A percentile compares a stretch with the other conserved stretches of the same genome.
These are phyloP conservation scores for Ophiosphaerella herpotricha DNA, from an alignment of 2,329 filamentous ascomycete genomes.

Conservation along the genomic window DNA sequence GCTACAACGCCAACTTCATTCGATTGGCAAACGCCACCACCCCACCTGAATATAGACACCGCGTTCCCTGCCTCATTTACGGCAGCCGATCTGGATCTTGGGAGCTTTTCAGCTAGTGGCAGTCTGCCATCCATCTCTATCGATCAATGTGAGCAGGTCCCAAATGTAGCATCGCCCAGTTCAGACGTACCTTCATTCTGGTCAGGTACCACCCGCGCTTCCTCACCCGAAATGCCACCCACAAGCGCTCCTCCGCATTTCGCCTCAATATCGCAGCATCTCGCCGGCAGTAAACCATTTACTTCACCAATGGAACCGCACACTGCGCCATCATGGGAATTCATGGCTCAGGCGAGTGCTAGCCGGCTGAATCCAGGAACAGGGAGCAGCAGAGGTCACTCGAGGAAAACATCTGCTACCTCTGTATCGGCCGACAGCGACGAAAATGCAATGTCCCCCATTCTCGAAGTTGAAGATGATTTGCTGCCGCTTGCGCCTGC, in stretches of 20 bases:
- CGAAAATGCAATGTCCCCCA: constrained; percentile 33
- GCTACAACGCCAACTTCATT: constrained; percentile 32
- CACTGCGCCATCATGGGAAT: constrained; percentile 42
- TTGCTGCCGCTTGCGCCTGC: constrained; percentile 31
- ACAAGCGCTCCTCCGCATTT: constrained; percentile 32
- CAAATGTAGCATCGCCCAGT: constrained; percentile 32
- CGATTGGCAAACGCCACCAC: constrained; percentile 36
- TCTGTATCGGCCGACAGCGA: constrained; percentile 36
- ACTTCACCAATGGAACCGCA: constrained; percentile 35
- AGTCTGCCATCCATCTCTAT: constrained; percentile 43
- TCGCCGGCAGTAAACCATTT: constrained; percentile 22
- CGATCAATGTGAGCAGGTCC: constrained; percentile 43
- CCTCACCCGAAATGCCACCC: constrained; percentile 40
- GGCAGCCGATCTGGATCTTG: constrained; percentile 28
- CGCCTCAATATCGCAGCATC: constrained; percentile 20
- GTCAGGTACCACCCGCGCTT: constrained; percentile 44
- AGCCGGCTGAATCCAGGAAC: constrained; percentile 28
- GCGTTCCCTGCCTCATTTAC: constrained; percentile 31
- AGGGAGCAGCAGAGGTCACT: constrained; percentile 27
- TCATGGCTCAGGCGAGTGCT: constrained; percentile 32
- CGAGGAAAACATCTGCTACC: constrained; percentile 39
- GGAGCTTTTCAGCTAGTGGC: constrained; percentile 28
- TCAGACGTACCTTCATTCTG: constrained; percentile 46
- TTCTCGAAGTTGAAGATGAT: constrained; percentile 37
- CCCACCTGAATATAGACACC: constrained; percentile 32